These are phyloP conservation scores for Fusarium beomiforme DNA, from an alignment of 2,329 filamentous ascomycete genomes.

Conservation along the genomic window DNA sequence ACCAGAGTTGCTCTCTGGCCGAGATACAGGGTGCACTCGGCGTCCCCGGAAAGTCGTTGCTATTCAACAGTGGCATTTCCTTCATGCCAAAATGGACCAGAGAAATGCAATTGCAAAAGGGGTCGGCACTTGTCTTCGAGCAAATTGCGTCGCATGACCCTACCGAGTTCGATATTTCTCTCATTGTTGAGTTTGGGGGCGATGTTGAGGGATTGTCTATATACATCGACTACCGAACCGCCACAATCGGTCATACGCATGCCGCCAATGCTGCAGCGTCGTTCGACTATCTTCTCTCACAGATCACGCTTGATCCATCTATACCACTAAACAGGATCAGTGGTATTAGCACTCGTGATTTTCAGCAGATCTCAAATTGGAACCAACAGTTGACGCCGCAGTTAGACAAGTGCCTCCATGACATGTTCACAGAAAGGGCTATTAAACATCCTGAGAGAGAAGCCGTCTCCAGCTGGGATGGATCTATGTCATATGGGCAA, in stretches of 20 bases:
- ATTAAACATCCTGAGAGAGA: background rate
- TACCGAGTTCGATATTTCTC: background rate
- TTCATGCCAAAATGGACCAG: background rate
- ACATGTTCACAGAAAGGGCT: background rate
- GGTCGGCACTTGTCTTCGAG: background rate
- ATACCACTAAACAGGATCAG: background rate
- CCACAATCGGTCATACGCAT: background rate
- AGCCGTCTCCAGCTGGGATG: background rate
- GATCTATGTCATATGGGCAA: background rate
- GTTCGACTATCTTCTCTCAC: background rate
- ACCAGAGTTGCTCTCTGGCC: background rate
- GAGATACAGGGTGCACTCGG: background rate
- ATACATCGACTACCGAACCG: background rate
- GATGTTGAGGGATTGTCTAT: background rate
- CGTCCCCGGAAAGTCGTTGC: background rate
- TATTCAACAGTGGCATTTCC: background rate
- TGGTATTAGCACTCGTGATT: background rate
- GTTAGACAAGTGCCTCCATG: background rate
- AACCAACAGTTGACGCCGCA: too few relatives aligned
- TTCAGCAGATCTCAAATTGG: background rate
- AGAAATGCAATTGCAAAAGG: background rate
- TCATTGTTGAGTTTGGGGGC: background rate
- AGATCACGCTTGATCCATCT: background rate
- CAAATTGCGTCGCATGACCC: background rate
- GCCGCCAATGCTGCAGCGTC: background rate